Evolutionary conservation across 129 eudicot genomes (phyloP), one percentile per base, ranked within the genome.

Genomic region (Logfia minima): DNA sequence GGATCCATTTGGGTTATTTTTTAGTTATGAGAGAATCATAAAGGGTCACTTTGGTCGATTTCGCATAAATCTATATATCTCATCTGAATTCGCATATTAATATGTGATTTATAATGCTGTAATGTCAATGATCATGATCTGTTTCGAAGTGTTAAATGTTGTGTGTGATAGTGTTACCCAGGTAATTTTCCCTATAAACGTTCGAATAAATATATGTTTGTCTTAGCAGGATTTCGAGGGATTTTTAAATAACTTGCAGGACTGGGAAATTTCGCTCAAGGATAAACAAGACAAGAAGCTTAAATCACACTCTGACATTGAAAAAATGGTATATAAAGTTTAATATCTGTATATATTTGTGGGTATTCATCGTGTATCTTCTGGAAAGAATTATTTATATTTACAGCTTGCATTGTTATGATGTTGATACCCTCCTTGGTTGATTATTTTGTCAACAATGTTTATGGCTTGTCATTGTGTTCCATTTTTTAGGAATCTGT

Each of bases 181-280:
- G 4, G 5, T 58, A 21, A 58, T 58, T 6, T n/a, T 58, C 72
- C 3, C 29, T 26, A 26, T 26, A 26, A 26, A 26, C 29, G 29
- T 26, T 35, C 8, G 39, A 35, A 35, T 35, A 35, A 35, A 35
- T 6, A 34, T 35, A 61, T 73, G 53, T 52, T 66, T 83, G 77
- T 76, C 17, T 43, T 59, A 82, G 79, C 90, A 94, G 99, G 92
- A 89, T 82, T 87, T 91, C 79, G 84, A 89, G 85, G 99, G 99
- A 26, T 88, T 94, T 77, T 73, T 94, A 83, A 89, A 82, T 86
- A 90, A 94, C 80, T 88, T 94, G 83, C 92, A 94, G 85, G 93
- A 94, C 22, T 94, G 97, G 97, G 98, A 94, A 37, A 69, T 82
- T 64, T 84, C 96, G 22, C 56, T 83, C 41, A 89, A 89, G 80